phyloP scores from a whole-genome alignment of 257 asterid genomes.

The Capsicum pubescens region DNA sequence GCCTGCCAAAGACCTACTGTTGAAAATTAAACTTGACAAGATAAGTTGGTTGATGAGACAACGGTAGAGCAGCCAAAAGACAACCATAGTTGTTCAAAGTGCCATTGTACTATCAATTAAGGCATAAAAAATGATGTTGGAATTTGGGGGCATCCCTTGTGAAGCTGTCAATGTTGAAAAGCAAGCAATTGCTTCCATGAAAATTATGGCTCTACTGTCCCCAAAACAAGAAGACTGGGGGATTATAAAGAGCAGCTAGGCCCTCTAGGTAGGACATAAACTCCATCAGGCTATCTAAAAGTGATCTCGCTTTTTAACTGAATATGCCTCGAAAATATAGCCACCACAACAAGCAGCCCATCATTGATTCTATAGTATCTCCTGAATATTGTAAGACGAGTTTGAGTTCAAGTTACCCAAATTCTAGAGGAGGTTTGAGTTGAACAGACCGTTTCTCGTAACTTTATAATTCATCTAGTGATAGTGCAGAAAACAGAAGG shows the following conservation, averaged over 20 bases:
- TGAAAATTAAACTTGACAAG: not conserved
- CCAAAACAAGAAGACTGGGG: not conserved
- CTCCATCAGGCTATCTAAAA: conserved; percentile 2
- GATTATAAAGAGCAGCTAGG: not conserved
- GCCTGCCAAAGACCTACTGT: not conserved
- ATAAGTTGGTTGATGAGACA: not conserved
- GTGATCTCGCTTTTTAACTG: not conserved
- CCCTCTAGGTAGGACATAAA: not conserved
- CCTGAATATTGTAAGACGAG: not conserved
- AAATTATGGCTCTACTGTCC: not conserved
- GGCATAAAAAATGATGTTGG: not conserved
- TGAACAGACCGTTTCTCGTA: not conserved
- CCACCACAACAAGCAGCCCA: not conserved
- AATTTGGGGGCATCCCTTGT: conserved; percentile 15
- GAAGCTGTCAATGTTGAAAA: not conserved
- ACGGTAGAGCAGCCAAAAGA: not conserved
- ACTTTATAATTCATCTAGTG: not conserved
- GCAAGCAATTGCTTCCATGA: not conserved
- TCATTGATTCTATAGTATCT: not conserved
- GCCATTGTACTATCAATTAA: not conserved
- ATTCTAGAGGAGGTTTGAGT: not conserved
- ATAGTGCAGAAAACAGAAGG: not conserved
- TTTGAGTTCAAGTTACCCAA: not conserved
- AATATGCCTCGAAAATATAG: not conserved
- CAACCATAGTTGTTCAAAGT: not conserved